These are phyloP conservation scores for Omphalotus olearius DNA, from an alignment of 1,284 basidiomycete genomes.

Conservation along the genomic window DNA sequence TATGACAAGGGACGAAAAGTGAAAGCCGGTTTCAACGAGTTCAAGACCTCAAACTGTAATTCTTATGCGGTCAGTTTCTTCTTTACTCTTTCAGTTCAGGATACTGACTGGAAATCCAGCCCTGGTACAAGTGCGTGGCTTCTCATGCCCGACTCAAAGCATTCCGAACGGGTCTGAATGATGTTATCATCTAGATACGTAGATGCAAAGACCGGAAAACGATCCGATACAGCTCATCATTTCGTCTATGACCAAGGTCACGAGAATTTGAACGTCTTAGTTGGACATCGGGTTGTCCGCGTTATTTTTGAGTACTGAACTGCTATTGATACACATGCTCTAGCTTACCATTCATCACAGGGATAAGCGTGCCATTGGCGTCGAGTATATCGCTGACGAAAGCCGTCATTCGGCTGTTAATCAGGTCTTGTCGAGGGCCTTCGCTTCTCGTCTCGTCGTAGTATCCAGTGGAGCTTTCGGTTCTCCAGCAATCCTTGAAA, in stretches of 20 bases:
- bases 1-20: constrained; percentile 41
- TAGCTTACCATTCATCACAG: constrained; percentile 25
- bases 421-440: constrained; percentile 22
- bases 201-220: constrained; percentile 43
- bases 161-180: not conserved
- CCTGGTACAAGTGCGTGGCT: constrained; percentile 17
- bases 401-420: not conserved
- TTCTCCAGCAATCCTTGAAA: constrained; percentile 50
- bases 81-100: not conserved
- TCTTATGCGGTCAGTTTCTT: constrained; percentile 38
- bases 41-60: constrained; percentile 28
- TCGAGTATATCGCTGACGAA: constrained; percentile 46
- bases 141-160: not conserved
- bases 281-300: constrained; percentile 37
- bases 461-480: constrained; percentile 51
- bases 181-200: constrained; percentile 35
- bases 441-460: constrained; percentile 41
- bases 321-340: not conserved
- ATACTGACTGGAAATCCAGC: constrained; percentile 7
- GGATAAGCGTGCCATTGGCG: constrained; percentile 46
- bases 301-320: constrained; percentile 43
- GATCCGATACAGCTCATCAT: constrained; percentile 54
- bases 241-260: constrained; percentile 50
- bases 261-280: constrained; percentile 37
- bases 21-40: constrained; percentile 41